A percentile compares a stretch with the other conserved stretches of the same genome.
phyloP scores from a whole-genome alignment of 208 protist species.

The Leishmania arabica region DNA sequence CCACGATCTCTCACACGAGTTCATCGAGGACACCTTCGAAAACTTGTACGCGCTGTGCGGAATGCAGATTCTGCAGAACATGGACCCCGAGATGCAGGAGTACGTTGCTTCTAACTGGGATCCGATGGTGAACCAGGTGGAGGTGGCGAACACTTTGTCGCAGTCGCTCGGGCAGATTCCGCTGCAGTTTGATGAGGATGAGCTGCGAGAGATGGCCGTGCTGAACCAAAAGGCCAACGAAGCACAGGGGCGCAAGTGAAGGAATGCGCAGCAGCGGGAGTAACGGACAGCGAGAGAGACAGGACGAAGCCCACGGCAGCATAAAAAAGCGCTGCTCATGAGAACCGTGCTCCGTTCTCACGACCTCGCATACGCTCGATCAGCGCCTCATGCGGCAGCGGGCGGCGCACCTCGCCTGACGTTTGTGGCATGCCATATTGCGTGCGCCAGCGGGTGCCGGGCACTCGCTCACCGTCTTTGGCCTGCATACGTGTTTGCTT shows the following conservation, averaged over 20 bases:
- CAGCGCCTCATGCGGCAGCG: neutral
- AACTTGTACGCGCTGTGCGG: slow-evolving; percentile 69
- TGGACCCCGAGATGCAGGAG: slow-evolving; percentile 40
- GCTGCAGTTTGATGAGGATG: slow-evolving; percentile 47
- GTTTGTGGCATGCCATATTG: neutral
- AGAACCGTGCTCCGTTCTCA: neutral
- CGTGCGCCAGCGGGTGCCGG: too few species aligned
- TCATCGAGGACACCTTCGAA: slow-evolving; percentile 83
- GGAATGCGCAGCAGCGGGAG: neutral
- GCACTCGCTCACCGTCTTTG: neutral
- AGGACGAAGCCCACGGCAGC: neutral
- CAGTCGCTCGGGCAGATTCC: slow-evolving; percentile 49
- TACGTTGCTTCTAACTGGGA: slow-evolving; percentile 40
- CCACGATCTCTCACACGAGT: slow-evolving; percentile 77
- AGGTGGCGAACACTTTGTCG: slow-evolving; percentile 36
- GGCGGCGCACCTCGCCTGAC: neutral
- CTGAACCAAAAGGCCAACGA: slow-evolving; percentile 17
- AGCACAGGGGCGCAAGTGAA: neutral
- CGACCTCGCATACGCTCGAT: neutral
- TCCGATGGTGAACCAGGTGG: slow-evolving; percentile 19
- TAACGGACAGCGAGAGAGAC: neutral
- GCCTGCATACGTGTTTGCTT: too few species aligned
- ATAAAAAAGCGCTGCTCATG: neutral
- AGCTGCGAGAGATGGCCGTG: slow-evolving; percentile 35
- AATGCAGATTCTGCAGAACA: slow-evolving; percentile 65